A percentile compares a stretch with the other conserved stretches of the same genome.
Conservation (phyloP, 2,329 filamentous ascomycete genomes). For the Dichotomopilus funicola region DNA sequence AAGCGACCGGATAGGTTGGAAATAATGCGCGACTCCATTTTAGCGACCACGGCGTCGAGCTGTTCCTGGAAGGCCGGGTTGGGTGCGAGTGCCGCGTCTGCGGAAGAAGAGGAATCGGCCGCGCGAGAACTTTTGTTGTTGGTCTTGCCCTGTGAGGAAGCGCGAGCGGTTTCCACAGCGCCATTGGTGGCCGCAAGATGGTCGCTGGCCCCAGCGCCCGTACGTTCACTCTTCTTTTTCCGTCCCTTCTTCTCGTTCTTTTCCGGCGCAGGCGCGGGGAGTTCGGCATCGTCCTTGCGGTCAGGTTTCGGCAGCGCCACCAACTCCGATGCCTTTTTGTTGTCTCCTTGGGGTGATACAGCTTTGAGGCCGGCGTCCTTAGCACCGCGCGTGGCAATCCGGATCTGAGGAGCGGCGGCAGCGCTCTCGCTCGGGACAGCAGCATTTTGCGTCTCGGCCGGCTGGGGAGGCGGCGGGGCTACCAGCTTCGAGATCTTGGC, state of each 20-base stretch:
- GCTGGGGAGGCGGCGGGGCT: constrained; percentile 40
- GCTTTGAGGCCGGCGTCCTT: constrained; percentile 34
- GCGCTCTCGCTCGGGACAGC: constrained; percentile 33
- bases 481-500: constrained; percentile 70
- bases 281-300: constrained; percentile 42
- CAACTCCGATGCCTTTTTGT: constrained; percentile 30
- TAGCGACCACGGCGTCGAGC: constrained; percentile 47
- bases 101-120: constrained; percentile 19
- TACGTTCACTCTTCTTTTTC: constrained; percentile 58
- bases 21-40: constrained; percentile 47
- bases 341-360: constrained; percentile 26
- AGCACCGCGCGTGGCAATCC: constrained; percentile 29
- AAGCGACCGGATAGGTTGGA: constrained; percentile 41
- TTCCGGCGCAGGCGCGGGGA: constrained; percentile 38
- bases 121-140: constrained; percentile 31
- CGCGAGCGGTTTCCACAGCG: constrained; percentile 30
- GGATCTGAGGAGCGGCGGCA: constrained; percentile 29
- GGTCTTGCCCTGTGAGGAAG: constrained; percentile 28
- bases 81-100: constrained; percentile 19
- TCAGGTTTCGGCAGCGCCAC: constrained; percentile 36
- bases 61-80: constrained; percentile 38
- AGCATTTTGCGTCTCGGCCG: constrained; percentile 37
- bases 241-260: constrained; percentile 55
- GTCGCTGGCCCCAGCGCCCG: constrained; percentile 37
- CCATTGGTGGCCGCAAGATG: constrained; percentile 36